Conservation (phyloP, 257 asterid genomes). For the Jacaranda mimosifolia region DNA sequence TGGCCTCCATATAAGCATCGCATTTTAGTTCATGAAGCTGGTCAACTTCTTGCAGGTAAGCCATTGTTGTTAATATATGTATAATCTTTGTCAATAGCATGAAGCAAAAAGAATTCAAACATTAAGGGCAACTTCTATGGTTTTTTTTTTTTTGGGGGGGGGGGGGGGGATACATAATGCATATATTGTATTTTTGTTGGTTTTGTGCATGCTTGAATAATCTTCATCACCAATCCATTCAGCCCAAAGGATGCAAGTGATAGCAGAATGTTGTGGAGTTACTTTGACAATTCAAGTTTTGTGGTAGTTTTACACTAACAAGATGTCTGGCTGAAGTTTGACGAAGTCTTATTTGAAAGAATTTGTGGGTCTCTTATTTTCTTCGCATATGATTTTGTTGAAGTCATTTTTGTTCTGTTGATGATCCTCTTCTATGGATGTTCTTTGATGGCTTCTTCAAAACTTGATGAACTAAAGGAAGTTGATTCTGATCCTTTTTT, state of each 20-base stretch:
- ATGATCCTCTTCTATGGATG: background rate
- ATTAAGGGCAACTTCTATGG: too few relatives aligned
- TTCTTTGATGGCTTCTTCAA: slow-evolving; percentile 17
- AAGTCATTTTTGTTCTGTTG: slow-evolving; percentile 1
- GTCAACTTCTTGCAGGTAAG: slow-evolving; percentile 94
- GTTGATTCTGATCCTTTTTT: too few relatives aligned
- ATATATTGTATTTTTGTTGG: slow-evolving; percentile 1
- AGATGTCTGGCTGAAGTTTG: slow-evolving; percentile 19
- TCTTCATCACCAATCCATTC: background rate
- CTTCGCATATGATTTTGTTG: background rate
- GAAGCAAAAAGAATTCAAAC: too few relatives aligned
- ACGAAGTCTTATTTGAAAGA: background rate
- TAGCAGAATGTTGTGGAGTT: slow-evolving; percentile 18
- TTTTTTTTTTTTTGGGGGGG: too few relatives aligned
- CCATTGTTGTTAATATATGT: slow-evolving; percentile 25
- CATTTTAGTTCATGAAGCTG: slow-evolving; percentile 95
- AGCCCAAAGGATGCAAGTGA: slow-evolving; percentile 22
- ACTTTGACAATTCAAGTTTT: background rate
- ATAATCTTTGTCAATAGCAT: background rate
- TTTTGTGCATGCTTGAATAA: slow-evolving; percentile 8
- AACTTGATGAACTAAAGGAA: background rate
- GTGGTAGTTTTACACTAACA: background rate
- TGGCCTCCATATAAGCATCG: slow-evolving; percentile 98
- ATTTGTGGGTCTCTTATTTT: background rate
- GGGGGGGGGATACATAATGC: background rate